Conservation (phyloP, 2,329 filamentous ascomycete species). For the Cercospora sojina region DNA sequence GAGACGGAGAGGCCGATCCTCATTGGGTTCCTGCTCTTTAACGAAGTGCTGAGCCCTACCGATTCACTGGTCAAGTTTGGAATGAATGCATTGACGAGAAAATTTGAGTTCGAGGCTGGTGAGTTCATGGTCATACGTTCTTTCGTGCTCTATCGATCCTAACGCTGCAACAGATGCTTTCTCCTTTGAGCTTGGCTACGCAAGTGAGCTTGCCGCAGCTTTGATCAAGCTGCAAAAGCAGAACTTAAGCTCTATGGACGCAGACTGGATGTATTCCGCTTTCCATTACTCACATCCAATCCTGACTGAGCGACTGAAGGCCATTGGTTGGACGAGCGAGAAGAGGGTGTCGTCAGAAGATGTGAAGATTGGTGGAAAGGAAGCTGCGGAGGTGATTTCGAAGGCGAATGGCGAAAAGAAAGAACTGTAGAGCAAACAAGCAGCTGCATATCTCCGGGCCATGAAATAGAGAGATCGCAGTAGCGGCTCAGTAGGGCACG, state of each 20-base stretch:
- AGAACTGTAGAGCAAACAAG: slow-evolving; percentile 10
- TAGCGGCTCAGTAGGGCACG: background rate
- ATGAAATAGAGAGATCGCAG: background rate
- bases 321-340: slow-evolving; percentile 79
- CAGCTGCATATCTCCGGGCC: background rate
- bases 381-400: background rate
- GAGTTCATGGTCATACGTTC: slow-evolving; percentile 31
- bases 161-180: slow-evolving; percentile 63
- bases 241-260: slow-evolving; percentile 97
- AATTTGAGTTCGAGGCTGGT: slow-evolving; percentile 94
- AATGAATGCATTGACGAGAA: slow-evolving; percentile 93
- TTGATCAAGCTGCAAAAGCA: slow-evolving; percentile 98
- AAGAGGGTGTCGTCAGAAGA: slow-evolving; percentile 54
- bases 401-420: slow-evolving; percentile 13
- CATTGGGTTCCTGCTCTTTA: slow-evolving; percentile 96
- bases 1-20: slow-evolving; percentile 80
- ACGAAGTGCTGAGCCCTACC: slow-evolving; percentile 90
- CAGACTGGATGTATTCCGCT: slow-evolving; percentile 96
- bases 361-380: slow-evolving; percentile 22
- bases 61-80: slow-evolving; percentile 91
- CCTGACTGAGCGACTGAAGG: slow-evolving; percentile 85
- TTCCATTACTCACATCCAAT: slow-evolving; percentile 99
- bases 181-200: slow-evolving; percentile 79
- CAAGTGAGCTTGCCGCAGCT: slow-evolving; percentile 75
- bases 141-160: background rate